These are phyloP conservation scores for Exophiala bonariae DNA, from an alignment of 2,329 filamentous ascomycete genomes.

Conservation along the genomic window DNA sequence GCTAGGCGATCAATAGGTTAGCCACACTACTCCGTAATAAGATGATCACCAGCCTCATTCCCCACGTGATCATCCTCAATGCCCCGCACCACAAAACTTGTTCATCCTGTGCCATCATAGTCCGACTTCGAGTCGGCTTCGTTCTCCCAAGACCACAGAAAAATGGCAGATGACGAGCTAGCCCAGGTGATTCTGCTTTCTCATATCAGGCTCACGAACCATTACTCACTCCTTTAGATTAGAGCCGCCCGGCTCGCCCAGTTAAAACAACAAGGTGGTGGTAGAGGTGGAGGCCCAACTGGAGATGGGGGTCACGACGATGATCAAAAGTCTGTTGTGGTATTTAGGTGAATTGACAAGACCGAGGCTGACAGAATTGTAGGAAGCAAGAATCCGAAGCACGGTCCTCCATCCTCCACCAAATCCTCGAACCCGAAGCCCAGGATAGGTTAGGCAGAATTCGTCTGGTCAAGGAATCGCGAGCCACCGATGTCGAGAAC, in stretches of 20 bases:
- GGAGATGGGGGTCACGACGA: slow-evolving; percentile 56
- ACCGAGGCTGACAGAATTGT: slow-evolving; percentile 25
- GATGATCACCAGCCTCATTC: too few species aligned
- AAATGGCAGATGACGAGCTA: slow-evolving; percentile 66
- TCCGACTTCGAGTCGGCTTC: too few species aligned
- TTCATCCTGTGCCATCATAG: too few species aligned
- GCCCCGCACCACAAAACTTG: too few species aligned
- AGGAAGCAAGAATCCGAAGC: slow-evolving; percentile 61
- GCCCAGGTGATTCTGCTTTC: slow-evolving; percentile 52
- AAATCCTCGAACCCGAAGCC: slow-evolving; percentile 93
- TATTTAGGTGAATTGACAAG: slow-evolving; percentile 30
- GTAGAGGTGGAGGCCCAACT: slow-evolving; percentile 30
- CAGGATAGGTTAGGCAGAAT: slow-evolving; percentile 92
- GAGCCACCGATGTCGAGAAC: slow-evolving; percentile 89
- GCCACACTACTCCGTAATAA: too few species aligned
- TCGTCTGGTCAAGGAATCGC: slow-evolving; percentile 89
- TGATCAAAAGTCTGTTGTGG: slow-evolving; percentile 48
- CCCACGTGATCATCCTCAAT: too few species aligned
- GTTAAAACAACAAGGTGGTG: slow-evolving; percentile 69
- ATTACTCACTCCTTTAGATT: slow-evolving; percentile 59
- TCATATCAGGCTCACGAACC: slow-evolving; percentile 7
- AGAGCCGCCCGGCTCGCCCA: slow-evolving; percentile 89
- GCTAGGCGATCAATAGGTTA: too few species aligned
- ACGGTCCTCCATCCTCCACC: slow-evolving; percentile 74
- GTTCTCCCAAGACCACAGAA: too few species aligned